phyloP scores from a whole-genome alignment of 345 rosid genomes.

The Aurinia saxatilis region DNA sequence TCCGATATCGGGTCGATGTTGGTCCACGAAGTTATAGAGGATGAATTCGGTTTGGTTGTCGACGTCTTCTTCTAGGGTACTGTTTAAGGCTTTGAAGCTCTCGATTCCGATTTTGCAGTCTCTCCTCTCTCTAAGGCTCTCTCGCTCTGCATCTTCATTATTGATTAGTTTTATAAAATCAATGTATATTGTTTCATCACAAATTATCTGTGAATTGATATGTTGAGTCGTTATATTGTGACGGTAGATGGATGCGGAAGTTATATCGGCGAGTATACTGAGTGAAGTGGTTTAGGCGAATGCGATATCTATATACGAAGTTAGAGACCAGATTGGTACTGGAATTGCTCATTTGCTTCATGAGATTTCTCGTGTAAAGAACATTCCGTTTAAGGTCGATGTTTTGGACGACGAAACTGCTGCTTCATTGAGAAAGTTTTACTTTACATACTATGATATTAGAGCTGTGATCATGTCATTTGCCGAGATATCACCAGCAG shows the following conservation, averaged over 20 bases:
- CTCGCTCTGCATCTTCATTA: constrained; percentile 68
- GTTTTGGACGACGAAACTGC: constrained; percentile 74
- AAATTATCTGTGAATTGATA: not conserved
- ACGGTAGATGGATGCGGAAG: constrained; percentile 92
- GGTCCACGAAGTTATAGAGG: constrained; percentile 85
- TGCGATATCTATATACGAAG: constrained; percentile 52
- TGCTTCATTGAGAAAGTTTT: constrained; percentile 70
- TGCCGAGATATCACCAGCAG: constrained; percentile 72
- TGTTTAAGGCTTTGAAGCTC: constrained; percentile 78
- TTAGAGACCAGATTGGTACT: constrained; percentile 60
- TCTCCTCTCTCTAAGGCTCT: constrained; percentile 77
- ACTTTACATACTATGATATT: constrained; percentile 80
- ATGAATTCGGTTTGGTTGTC: constrained; percentile 83
- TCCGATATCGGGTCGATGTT: too few relatives aligned
- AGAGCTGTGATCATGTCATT: constrained; percentile 71
- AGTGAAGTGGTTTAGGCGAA: constrained; percentile 59
- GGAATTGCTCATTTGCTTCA: constrained; percentile 84
- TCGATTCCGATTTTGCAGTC: constrained; percentile 70
- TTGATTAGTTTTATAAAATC: constrained; percentile 37
- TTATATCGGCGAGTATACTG: constrained; percentile 81
- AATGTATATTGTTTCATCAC: too few relatives aligned
- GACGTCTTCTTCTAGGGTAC: constrained; percentile 64
- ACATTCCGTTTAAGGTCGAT: constrained; percentile 54
- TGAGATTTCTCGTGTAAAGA: constrained; percentile 69
- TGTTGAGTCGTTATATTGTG: not conserved